Evolutionary conservation across 1,139 yeast species (phyloP).

Genomic region (Kurtzmaniella quercitrusa): DNA sequence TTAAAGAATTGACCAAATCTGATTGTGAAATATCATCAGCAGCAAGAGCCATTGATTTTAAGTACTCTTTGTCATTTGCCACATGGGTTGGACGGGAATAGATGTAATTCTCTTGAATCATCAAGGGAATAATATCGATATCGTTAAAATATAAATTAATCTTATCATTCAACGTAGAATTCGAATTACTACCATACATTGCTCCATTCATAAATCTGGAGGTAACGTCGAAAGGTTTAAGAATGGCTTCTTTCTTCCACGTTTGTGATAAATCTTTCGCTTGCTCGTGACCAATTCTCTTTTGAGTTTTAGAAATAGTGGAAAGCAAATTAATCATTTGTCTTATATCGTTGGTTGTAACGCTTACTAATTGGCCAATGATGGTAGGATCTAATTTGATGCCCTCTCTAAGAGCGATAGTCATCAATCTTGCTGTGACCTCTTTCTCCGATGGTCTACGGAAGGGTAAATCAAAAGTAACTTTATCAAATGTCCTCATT

Average conservation of each 20-base stretch:
- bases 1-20: conserved; percentile 74
- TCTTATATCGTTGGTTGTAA: conserved; percentile 88
- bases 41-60: conserved; percentile 68
- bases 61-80: conserved; percentile 39
- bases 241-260: conserved; percentile 87
- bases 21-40: conserved; percentile 82
- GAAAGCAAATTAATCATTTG: conserved; percentile 89
- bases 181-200: conserved; percentile 50
- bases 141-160: conserved; percentile 91
- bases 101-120: conserved; percentile 93
- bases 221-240: conserved; percentile 90
- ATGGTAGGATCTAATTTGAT: conserved; percentile 76
- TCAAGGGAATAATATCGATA: conserved; percentile 88
- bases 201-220: conserved; percentile 65
- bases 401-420: conserved; percentile 84
- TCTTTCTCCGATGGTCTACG: conserved; percentile 84
- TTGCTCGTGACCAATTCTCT: conserved; percentile 50
- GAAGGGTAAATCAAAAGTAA: conserved; percentile 78
- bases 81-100: conserved; percentile 54
- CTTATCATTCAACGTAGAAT: conserved; percentile 68
- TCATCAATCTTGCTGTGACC: conserved; percentile 79
- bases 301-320: conserved; percentile 73
- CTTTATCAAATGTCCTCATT: conserved; percentile 92
- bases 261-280: conserved; percentile 52
- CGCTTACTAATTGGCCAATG: conserved; percentile 78